Evolutionary conservation across 1,284 basidiomycete genomes (phyloP).

Genomic region (Irpex sp.): DNA sequence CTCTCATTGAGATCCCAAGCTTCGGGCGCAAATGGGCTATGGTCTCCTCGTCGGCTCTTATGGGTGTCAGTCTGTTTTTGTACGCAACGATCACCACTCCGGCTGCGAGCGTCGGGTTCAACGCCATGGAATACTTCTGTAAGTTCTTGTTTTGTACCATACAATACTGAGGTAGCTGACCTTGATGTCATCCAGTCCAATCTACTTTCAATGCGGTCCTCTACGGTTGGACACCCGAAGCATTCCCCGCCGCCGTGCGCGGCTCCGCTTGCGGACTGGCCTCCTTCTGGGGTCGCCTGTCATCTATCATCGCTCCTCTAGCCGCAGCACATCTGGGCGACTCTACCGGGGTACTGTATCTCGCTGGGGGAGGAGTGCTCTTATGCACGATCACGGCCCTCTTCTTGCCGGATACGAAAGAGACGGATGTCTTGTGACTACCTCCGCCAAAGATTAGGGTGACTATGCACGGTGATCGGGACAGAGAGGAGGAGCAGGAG

Average conservation of each 20-base stretch:
- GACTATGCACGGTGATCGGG: background rate
- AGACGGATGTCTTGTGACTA: conserved; percentile 3
- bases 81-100: conserved; percentile 8
- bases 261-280: conserved; percentile 15
- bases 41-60: conserved; percentile 8
- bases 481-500: background rate
- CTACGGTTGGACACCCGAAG: conserved; percentile 17
- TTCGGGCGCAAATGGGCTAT: conserved; percentile 13
- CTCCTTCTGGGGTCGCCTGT: conserved; percentile 14
- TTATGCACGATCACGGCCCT: conserved; percentile 11
- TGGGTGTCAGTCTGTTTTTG: conserved; percentile 11
- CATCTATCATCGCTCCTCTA: conserved; percentile 12
- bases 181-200: conserved; percentile 1
- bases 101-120: conserved; percentile 15
- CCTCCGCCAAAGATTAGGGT: background rate
- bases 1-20: conserved; percentile 10
- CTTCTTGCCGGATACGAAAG: conserved; percentile 13
- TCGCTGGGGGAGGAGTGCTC: conserved; percentile 14
- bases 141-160: background rate
- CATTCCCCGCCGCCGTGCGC: conserved; percentile 16
- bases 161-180: background rate
- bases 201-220: conserved; percentile 16
- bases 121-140: conserved; percentile 18
- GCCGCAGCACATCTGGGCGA: conserved; percentile 10
- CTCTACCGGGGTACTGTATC: conserved; percentile 12